Evolutionary conservation across 306 rosid genomes (phyloP), one percentile per base, ranked within the genome.

Genomic region (Castanopsis chinensis): DNA sequence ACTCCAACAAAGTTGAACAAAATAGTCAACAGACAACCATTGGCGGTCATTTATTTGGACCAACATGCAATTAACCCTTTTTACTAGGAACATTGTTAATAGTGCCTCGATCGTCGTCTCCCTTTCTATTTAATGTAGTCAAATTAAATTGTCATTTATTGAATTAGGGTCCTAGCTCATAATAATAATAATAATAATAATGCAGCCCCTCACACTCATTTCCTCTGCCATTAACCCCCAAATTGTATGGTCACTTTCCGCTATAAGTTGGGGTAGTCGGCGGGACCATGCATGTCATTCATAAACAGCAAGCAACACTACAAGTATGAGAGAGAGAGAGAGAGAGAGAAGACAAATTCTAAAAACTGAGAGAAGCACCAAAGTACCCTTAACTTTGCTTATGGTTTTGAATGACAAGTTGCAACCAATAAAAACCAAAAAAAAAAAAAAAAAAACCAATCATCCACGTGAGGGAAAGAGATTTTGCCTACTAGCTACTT

Each of bases 231-330:
- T 64, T 85, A 75, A 85, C 84, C 65, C 76, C 67, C 76, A 79
- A 85, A 76, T 45, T 52, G 97, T 78, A 25, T 60, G 73, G 97
- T 90, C 95, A 86, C 86, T 92, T 83, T 92, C 95, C 79, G 81
- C 85, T 74, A 70, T 88, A 84, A 88, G 87, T 86, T 84, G 83
- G 88, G 88, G 90, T 85, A 84, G 93, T 49, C 82, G 63, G 63
- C 85, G 84, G 97, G 94, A 83, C 91, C 97, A 85, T 81, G 57
- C 97, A 85, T 81, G 57, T 70, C 41, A 58, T 53, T 71, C 82
- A 78, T n/a, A 79, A 76, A 82, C 86, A 58, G 84, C 75, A 83
- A 77, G 41, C 80, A 81, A 75, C 79, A 28, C 59, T 72, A 83
- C 76, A 72, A 70, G 75, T 58, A 20, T 13, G 57, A 20, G 10